phyloP scores from a whole-genome alignment of 2,329 filamentous ascomycete genomes.

The Neurospora sp. region DNA sequence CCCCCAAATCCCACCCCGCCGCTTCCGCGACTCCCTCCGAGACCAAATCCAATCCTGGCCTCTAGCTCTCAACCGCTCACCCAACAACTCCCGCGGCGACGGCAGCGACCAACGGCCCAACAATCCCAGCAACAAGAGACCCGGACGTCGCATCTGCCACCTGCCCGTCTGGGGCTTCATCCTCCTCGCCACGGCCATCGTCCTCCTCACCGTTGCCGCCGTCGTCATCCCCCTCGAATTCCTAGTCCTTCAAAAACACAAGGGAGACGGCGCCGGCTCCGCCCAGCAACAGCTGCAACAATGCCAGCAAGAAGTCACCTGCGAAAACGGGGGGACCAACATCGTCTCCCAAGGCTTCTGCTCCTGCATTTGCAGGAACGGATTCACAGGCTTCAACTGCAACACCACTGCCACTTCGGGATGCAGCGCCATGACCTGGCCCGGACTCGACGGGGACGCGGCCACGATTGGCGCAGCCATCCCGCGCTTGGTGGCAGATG shows the following conservation, averaged over 20 bases:
- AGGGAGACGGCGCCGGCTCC: conserved; percentile 22
- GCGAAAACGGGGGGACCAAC: conserved; percentile 72
- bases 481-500: conserved; percentile 58
- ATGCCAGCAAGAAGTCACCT: conserved; percentile 54
- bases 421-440: conserved; percentile 39
- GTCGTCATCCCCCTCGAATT: conserved; percentile 66
- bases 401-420: conserved; percentile 35
- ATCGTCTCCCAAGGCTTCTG: conserved; percentile 59
- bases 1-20: conserved; percentile 28
- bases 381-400: conserved; percentile 59
- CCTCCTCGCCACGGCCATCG: conserved; percentile 49
- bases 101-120: conserved; percentile 6
- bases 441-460: conserved; percentile 36
- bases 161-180: conserved; percentile 73
- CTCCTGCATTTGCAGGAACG: conserved; percentile 80
- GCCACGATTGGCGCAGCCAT: conserved; percentile 76
- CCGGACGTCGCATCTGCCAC: conserved; percentile 64
- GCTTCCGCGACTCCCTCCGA: conserved; percentile 34
- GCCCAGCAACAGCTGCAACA: conserved; percentile 30
- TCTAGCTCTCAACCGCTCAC: conserved; percentile 22
- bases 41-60: conserved; percentile 44
- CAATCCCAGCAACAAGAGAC: conserved; percentile 20
- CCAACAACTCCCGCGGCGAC: conserved; percentile 10
- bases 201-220: conserved; percentile 69
- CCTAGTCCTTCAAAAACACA: conserved; percentile 43